Evolutionary conservation across 148 eudicot species (phyloP).

Genomic region (Tetragonia tetragonoides): DNA sequence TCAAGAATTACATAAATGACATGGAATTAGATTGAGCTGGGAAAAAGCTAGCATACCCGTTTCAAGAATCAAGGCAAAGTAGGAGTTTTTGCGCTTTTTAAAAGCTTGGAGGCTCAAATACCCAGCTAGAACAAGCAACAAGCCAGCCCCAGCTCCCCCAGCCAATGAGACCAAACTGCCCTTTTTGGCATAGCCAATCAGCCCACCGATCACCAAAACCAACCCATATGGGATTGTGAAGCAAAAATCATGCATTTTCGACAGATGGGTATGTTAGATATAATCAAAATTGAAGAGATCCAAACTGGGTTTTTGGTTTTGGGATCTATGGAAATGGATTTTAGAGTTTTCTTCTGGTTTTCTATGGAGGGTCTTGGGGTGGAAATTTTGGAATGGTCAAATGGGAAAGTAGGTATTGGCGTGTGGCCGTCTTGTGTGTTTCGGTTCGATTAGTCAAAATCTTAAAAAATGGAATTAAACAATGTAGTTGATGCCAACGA

Average conservation of each 20-base stretch:
- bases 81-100: constrained; percentile 63
- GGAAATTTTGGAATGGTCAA: constrained; percentile 18
- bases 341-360: background rate
- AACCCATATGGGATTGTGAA: constrained; percentile 95
- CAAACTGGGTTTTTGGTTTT: constrained; percentile 11
- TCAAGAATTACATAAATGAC: background rate
- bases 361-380: background rate
- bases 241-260: constrained; percentile 96
- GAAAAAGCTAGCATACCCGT: constrained; percentile 43
- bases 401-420: constrained; percentile 20
- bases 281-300: constrained; percentile 7
- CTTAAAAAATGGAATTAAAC: background rate
- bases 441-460: constrained; percentile 19
- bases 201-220: constrained; percentile 62
- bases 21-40: background rate
- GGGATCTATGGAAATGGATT: constrained; percentile 11
- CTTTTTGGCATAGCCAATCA: constrained; percentile 67
- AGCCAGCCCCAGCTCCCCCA: constrained; percentile 81
- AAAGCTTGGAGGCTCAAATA: constrained; percentile 76
- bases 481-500: constrained; percentile 15
- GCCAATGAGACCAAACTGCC: constrained; percentile 84
- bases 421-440: constrained; percentile 21
- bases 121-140: constrained; percentile 81
- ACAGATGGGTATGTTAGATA: constrained; percentile 26
- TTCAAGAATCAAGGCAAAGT: constrained; percentile 70